These are phyloP conservation scores for Sporisorium reilianum DNA, from an alignment of 1,284 basidiomycete genomes.

Conservation along the genomic window DNA sequence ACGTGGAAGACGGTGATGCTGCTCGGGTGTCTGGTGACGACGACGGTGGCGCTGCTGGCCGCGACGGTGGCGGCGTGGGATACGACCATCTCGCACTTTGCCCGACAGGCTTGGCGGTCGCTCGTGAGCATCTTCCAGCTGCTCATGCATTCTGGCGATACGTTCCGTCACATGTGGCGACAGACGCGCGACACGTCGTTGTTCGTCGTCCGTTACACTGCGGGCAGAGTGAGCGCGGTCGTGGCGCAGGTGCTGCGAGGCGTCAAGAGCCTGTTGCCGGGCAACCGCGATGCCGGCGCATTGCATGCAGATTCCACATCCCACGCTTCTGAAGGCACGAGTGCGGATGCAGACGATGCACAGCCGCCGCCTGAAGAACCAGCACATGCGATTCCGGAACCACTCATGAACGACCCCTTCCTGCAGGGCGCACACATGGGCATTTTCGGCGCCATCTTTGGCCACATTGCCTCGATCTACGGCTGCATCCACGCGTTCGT, in stretches of 20 bases:
- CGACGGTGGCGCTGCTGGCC: conserved; percentile 18
- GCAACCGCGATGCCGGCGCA: conserved; percentile 7
- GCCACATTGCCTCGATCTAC: conserved; percentile 41
- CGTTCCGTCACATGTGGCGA: conserved; percentile 31
- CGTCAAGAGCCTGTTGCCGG: conserved; percentile 10
- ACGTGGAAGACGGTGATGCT: conserved; percentile 30
- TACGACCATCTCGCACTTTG: conserved; percentile 35
- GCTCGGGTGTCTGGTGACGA: conserved; percentile 31
- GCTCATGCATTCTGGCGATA: conserved; percentile 23
- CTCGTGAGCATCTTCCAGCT: conserved; percentile 35
- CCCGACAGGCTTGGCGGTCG: conserved; percentile 36
- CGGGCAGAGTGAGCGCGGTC: conserved; percentile 6
- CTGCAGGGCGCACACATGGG: conserved; percentile 22
- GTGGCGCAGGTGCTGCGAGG: conserved; percentile 4
- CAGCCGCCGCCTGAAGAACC: not conserved
- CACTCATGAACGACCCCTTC: conserved; percentile 35
- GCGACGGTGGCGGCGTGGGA: conserved; percentile 39
- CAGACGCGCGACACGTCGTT: conserved; percentile 24
- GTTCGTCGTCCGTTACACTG: conserved; percentile 29
- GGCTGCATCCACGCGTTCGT: conserved; percentile 40
- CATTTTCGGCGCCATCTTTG: conserved; percentile 43
- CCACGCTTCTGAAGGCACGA: not conserved
- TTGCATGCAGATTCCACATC: conserved; percentile 1
- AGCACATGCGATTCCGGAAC: conserved; percentile 18
- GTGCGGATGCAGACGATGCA: not conserved